phyloP scores from a whole-genome alignment of 257 asterid genomes.

The Fraxinus anomala region DNA sequence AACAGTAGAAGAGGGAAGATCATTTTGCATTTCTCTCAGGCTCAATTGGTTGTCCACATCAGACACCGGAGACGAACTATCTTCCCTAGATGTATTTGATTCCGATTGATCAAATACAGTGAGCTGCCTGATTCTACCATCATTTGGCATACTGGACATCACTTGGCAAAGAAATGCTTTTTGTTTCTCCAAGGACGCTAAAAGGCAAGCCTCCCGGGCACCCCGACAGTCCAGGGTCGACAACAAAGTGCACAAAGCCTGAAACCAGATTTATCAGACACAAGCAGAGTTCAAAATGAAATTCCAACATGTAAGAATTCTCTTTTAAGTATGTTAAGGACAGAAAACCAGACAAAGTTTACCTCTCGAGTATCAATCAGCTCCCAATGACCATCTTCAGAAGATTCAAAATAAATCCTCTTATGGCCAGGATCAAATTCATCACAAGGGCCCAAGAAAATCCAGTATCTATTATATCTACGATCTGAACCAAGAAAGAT shows the following conservation, averaged over 20 bases:
- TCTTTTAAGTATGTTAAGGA: not conserved
- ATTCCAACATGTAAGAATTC: not conserved
- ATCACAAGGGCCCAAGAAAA: slow-evolving; percentile 96
- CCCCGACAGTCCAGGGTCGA: slow-evolving; percentile 78
- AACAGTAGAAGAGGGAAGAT: slow-evolving; percentile 39
- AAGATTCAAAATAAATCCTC: slow-evolving; percentile 94
- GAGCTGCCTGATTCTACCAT: slow-evolving; percentile 40
- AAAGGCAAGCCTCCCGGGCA: slow-evolving; percentile 80
- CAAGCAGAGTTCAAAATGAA: slow-evolving; percentile 28
- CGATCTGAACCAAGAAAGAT: slow-evolving; percentile 95
- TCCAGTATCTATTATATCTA: slow-evolving; percentile 97
- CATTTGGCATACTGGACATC: slow-evolving; percentile 52
- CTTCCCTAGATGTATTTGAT: slow-evolving; percentile 62
- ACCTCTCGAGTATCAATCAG: slow-evolving; percentile 88
- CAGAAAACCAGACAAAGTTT: slow-evolving; percentile 21
- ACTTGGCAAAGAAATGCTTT: slow-evolving; percentile 53
- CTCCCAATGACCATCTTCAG: slow-evolving; percentile 98
- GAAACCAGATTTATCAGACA: slow-evolving; percentile 22
- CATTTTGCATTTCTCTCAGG: slow-evolving; percentile 50
- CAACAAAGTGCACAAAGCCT: slow-evolving; percentile 73
- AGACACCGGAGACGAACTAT: slow-evolving; percentile 87
- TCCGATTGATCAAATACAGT: slow-evolving; percentile 51
- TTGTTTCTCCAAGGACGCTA: slow-evolving; percentile 64
- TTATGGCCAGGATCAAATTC: slow-evolving; percentile 90
- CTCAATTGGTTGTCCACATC: slow-evolving; percentile 71